phyloP scores from a whole-genome alignment of 2,329 filamentous ascomycete species.

The Colletotrichum costaricense region DNA sequence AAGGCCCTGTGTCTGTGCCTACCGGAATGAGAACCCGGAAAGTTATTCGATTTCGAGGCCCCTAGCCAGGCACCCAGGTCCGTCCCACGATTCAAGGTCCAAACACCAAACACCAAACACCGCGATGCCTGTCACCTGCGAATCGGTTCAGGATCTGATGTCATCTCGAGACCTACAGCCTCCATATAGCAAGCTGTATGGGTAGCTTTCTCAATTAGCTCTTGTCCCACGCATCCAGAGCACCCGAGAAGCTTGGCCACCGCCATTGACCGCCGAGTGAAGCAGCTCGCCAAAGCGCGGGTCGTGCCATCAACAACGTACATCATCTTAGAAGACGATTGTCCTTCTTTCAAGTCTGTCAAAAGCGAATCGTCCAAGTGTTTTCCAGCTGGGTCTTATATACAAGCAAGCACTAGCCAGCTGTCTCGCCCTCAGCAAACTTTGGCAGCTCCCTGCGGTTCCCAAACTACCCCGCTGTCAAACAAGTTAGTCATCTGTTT shows the following conservation, averaged over 20 bases:
- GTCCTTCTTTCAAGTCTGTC: background rate
- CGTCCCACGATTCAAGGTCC: slow-evolving; percentile 7
- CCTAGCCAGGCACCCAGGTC: background rate
- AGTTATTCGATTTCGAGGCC: background rate
- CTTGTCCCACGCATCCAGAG: background rate
- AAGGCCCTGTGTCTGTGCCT: background rate
- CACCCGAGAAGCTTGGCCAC: background rate
- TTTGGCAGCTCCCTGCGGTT: background rate
- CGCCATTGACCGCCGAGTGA: background rate
- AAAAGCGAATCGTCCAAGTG: background rate
- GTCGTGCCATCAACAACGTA: background rate
- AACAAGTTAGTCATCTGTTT: background rate
- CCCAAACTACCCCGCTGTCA: background rate
- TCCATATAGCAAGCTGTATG: background rate
- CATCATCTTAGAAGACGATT: background rate
- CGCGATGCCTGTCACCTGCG: background rate
- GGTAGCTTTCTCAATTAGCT: background rate
- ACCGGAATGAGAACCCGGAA: background rate
- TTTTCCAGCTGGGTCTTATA: background rate
- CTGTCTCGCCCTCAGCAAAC: background rate
- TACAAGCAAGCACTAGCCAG: background rate
- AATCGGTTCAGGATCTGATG: slow-evolving; percentile 6
- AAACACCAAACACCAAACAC: background rate
- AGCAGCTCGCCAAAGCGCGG: background rate
- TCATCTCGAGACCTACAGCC: slow-evolving; percentile 9